phyloP scores from a whole-genome alignment of 331 rosid genomes.

The Dryas integrifolia region DNA sequence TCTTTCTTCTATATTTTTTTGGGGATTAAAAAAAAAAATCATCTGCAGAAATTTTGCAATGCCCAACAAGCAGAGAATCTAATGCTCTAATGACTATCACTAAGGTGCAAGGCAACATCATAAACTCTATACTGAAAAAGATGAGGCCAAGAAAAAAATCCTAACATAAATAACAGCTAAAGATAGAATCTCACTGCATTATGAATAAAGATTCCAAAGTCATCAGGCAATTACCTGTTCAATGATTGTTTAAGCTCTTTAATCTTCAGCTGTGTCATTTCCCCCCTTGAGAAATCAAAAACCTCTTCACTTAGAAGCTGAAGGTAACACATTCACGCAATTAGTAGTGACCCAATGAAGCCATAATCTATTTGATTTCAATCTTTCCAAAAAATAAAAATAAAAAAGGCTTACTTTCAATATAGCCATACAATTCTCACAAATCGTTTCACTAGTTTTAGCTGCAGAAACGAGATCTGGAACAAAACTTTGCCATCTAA shows the following conservation, averaged over 20 bases:
- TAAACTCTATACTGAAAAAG: background rate
- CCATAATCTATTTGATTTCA: background rate
- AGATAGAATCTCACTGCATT: background rate
- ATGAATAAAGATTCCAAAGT: background rate
- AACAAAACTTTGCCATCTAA: conserved; percentile 85
- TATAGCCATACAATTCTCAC: conserved; percentile 99
- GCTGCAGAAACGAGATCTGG: conserved; percentile 97
- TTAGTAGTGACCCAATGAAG: conserved; percentile 12
- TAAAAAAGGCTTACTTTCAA: conserved; percentile 63
- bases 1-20: background rate
- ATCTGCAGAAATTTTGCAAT: background rate
- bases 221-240: conserved; percentile 60
- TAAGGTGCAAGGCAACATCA: background rate
- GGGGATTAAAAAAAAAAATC: background rate
- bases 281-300: conserved; percentile 99
- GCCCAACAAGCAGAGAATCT: background rate
- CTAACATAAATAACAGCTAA: background rate
- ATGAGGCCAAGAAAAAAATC: background rate
- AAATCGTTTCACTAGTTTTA: conserved; percentile 94
- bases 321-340: conserved; percentile 21
- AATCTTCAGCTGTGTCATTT: conserved; percentile 96
- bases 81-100: background rate
- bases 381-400: background rate
- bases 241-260: conserved; percentile 94
- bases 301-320: conserved; percentile 99